phyloP scores from a whole-genome alignment of 2,329 filamentous ascomycete genomes.

The Xylogone sp. region DNA sequence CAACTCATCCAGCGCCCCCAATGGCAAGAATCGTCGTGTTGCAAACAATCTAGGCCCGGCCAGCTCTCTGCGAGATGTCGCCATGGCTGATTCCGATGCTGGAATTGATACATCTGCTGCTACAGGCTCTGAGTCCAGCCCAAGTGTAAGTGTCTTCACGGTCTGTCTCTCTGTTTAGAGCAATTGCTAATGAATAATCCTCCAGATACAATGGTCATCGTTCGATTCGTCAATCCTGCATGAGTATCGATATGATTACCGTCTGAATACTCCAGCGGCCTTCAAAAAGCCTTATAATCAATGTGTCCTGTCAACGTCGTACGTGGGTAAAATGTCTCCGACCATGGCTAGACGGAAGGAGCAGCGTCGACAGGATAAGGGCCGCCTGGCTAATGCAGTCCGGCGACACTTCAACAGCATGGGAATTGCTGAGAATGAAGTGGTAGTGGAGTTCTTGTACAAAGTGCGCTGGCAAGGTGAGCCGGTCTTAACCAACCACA shows the following conservation, averaged over 20 bases:
- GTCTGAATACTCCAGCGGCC: conserved; percentile 65
- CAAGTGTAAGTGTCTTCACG: conserved; percentile 20
- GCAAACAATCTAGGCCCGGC: conserved; percentile 13
- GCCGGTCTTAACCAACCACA: background rate
- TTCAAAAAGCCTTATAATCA: conserved; percentile 63
- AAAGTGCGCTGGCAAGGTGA: conserved; percentile 31
- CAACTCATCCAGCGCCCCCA: conserved; percentile 13
- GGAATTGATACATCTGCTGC: conserved; percentile 6
- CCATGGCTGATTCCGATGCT: conserved; percentile 12
- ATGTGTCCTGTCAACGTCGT: conserved; percentile 56
- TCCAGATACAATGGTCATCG: conserved; percentile 59
- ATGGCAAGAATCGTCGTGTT: conserved; percentile 26
- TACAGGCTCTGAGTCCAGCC: conserved; percentile 16
- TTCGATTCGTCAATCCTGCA: conserved; percentile 68
- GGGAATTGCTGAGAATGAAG: conserved; percentile 76
- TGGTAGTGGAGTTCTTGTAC: conserved; percentile 58
- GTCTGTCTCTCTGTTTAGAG: background rate
- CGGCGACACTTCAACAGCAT: conserved; percentile 81
- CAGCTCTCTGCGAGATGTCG: conserved; percentile 25
- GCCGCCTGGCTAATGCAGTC: conserved; percentile 67
- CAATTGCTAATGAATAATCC: conserved; percentile 1
- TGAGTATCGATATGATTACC: conserved; percentile 70
- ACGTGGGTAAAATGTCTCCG: conserved; percentile 69
- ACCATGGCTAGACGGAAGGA: conserved; percentile 68
- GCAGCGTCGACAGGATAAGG: conserved; percentile 64